These are phyloP conservation scores for Paramecium biaurelia DNA, from an alignment of 73 alveolate genomes.

Conservation along the genomic window DNA sequence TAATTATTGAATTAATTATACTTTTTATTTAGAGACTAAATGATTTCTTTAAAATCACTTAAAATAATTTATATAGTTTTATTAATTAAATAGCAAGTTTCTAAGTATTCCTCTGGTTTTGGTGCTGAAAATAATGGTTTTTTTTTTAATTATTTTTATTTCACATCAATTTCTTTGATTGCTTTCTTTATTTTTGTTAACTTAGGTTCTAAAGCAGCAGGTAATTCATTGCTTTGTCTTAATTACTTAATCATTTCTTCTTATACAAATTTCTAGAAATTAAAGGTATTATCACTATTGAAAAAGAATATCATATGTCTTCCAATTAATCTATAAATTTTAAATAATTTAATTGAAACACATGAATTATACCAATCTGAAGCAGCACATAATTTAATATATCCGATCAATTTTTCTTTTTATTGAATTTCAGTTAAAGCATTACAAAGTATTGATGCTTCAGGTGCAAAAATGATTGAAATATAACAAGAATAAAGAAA, in stretches of 20 bases:
- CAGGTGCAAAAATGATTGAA: conserved; percentile 30
- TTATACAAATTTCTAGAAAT: background rate
- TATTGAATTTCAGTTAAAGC: conserved; percentile 26
- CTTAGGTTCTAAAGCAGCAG: background rate
- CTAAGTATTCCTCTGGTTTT: background rate
- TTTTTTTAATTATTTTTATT: background rate
- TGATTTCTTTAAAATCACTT: conserved; percentile 31
- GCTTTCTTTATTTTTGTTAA: background rate
- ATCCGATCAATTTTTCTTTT: background rate
- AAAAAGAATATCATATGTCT: background rate
- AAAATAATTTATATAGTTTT: background rate
- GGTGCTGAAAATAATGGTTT: background rate
- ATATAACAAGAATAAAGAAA: background rate
- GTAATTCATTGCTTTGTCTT: background rate
- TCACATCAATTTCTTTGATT: background rate
- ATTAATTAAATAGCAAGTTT: background rate
- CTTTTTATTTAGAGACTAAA: background rate
- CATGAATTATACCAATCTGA: conserved; percentile 23
- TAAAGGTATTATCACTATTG: background rate
- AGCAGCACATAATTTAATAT: background rate
- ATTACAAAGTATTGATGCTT: background rate
- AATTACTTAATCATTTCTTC: background rate
- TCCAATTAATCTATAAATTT: background rate
- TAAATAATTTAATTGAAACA: conserved; percentile 1
- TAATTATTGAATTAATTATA: background rate